A percentile compares a stretch with the other conserved stretches of the same genome.
Conservation (phyloP, 2,329 filamentous ascomycete genomes). For the Phoma sp. region DNA sequence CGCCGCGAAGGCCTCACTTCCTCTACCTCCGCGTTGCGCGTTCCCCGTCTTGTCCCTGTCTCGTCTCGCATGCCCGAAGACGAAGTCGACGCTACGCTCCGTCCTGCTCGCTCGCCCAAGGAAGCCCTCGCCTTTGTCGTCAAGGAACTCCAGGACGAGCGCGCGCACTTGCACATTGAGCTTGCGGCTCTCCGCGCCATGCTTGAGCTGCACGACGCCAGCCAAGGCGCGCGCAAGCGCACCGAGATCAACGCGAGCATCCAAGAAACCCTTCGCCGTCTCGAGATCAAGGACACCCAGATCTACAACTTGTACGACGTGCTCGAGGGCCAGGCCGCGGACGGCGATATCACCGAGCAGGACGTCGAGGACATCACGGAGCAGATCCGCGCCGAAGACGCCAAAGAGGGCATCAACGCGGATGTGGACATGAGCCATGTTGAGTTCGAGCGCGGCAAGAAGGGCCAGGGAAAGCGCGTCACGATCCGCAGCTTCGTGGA, state of each 20-base stretch:
- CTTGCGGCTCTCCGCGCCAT: slow-evolving; percentile 65
- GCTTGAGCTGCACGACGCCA: slow-evolving; percentile 67
- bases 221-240: slow-evolving; percentile 67
- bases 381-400: slow-evolving; percentile 50
- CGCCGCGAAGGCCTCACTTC: slow-evolving; percentile 51
- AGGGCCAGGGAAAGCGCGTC: slow-evolving; percentile 44
- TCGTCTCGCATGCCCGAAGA: slow-evolving; percentile 56
- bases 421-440: slow-evolving; percentile 29
- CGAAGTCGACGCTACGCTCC: slow-evolving; percentile 64
- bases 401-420: slow-evolving; percentile 3
- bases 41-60: slow-evolving; percentile 58
- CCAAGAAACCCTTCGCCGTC: slow-evolving; percentile 64
- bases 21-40: slow-evolving; percentile 40
- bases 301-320: slow-evolving; percentile 86
- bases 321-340: slow-evolving; percentile 73
- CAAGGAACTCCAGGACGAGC: slow-evolving; percentile 80
- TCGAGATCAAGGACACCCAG: slow-evolving; percentile 77
- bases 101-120: slow-evolving; percentile 69
- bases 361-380: slow-evolving; percentile 52
- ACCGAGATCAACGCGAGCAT: slow-evolving; percentile 67
- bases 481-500: slow-evolving; percentile 46
- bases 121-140: slow-evolving; percentile 81
- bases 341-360: slow-evolving; percentile 55
- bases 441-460: slow-evolving; percentile 33
- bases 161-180: slow-evolving; percentile 74